Base-by-base conservation (phyloP, 768 basidiomycete species). In the Suillus subaureus region DNA sequence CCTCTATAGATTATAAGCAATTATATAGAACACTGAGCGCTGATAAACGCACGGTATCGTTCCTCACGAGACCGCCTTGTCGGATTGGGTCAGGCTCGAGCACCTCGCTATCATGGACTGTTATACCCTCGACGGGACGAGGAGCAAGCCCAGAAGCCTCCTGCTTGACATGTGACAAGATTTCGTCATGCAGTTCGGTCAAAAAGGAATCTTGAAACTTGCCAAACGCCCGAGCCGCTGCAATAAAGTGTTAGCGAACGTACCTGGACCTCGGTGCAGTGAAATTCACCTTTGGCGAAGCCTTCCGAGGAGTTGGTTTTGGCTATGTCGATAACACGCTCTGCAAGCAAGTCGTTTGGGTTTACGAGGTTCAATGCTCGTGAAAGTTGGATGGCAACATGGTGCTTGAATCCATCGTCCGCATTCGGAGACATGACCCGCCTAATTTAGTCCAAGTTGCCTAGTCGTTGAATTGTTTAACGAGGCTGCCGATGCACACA, bases 151-250 rank as follows among this genome's bases (percentile, higher is more conserved):
- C 86, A 42, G 85, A 79, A 45, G 82, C 80, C 77, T 89, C 82
- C 83, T 90, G 87, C 79, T 87, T 83, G 64, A 80, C 82, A 80
- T 92, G 91, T 67, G 86, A 85, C 73, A 88, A 79, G 68, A 94
- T 91, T 75, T 95, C 91, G 72, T 85, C 82, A 80, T 94, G 92
- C 9, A 96, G 78, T 68, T 94, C 91, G 49, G 85, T 80, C 62
- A 96, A 81, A 72, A 93, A 92, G 42, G 88, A 86, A 72, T 88
- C 86, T 73, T 89, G 84, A 73, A 96, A 96, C 82, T 92, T 92
- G 75, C 93, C 94, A 80, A 97, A 96, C 39, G 89, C 80, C 67
- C 83, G 85, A 40, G 91, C 90, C 70, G 93, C 93, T 89, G 70
- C 1, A 68, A 28, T 8, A n/a, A 55, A 61, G 28, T 61, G 61